Conservation (phyloP, 2,329 filamentous ascomycete species). For the Endothia cerciana region DNA sequence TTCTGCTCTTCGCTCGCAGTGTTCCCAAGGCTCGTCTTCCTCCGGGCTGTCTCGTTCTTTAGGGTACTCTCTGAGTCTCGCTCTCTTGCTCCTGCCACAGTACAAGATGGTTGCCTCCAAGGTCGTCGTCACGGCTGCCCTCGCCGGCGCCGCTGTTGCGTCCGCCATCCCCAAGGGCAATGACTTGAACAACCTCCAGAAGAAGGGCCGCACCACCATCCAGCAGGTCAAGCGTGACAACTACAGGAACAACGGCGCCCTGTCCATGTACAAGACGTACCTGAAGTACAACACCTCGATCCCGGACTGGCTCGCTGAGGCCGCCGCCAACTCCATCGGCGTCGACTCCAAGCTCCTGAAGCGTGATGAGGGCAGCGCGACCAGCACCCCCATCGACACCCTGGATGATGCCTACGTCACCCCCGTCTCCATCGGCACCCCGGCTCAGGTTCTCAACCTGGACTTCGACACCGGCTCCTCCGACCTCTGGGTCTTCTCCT, state of each 20-base stretch:
- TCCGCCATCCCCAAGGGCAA: slow-evolving; percentile 27
- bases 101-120: slow-evolving; percentile 29
- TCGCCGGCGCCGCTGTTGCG: slow-evolving; percentile 27
- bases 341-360: slow-evolving; percentile 18
- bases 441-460: slow-evolving; percentile 58
- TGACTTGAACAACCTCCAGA: slow-evolving; percentile 16
- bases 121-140: slow-evolving; percentile 25
- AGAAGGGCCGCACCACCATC: slow-evolving; percentile 27
- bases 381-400: slow-evolving; percentile 22
- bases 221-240: slow-evolving; percentile 26
- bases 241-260: slow-evolving; percentile 28
- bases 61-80: not conserved
- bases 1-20: slow-evolving; percentile 18
- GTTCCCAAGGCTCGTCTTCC: slow-evolving; percentile 5
- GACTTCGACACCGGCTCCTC: slow-evolving; percentile 71
- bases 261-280: slow-evolving; percentile 31
- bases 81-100: not conserved
- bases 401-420: slow-evolving; percentile 47
- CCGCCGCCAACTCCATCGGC: slow-evolving; percentile 29
- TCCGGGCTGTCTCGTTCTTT: not conserved
- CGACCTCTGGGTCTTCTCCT: slow-evolving; percentile 72
- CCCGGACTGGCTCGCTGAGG: slow-evolving; percentile 25
- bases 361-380: slow-evolving; percentile 24
- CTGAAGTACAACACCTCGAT: slow-evolving; percentile 29
- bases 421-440: slow-evolving; percentile 62